Conservation (phyloP, 129 eudicot genomes). For the Dittrichia graveolens region DNA sequence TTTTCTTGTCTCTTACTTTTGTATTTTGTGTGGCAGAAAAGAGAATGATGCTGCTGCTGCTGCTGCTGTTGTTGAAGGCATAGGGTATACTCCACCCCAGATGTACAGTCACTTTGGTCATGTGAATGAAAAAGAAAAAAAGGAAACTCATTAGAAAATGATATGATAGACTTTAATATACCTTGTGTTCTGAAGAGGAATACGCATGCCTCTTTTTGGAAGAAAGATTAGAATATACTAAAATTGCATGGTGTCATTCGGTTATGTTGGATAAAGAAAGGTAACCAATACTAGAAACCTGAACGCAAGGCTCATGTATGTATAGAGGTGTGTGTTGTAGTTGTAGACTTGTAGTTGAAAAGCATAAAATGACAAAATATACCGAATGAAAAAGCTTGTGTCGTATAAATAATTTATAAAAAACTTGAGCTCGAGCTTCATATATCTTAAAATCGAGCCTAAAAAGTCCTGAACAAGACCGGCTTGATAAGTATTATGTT, state of each 20-base stretch:
- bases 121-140: constrained; percentile 49
- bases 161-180: constrained; percentile 39
- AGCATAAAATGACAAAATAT: too few relatives aligned
- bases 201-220: constrained; percentile 49
- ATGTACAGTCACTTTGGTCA: constrained; percentile 91
- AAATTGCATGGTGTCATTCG: constrained; percentile 36
- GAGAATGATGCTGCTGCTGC: constrained; percentile 47
- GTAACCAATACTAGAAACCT: too few relatives aligned
- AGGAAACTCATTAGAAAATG: constrained; percentile 6
- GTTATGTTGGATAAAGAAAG: too few relatives aligned
- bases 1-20: constrained; percentile 5
- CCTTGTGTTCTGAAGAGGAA: constrained; percentile 47
- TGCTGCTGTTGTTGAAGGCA: constrained; percentile 50
- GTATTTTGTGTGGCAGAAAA: constrained; percentile 40
- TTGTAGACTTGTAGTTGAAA: too few relatives aligned
- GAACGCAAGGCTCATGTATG: background rate
- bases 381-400: too few relatives aligned
- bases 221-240: constrained; percentile 48
- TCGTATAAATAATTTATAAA: too few relatives aligned
- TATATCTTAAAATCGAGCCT: too few relatives aligned
- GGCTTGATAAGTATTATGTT: too few relatives aligned
- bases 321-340: too few relatives aligned
- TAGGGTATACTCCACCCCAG: constrained; percentile 58
- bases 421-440: too few relatives aligned
- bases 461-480: too few relatives aligned